Percentiles rank a stretch among this genome's conserved stretches.
Evolutionary conservation across 2,329 filamentous ascomycete genomes (phyloP).

Genomic region (Sporothrix humicola): DNA sequence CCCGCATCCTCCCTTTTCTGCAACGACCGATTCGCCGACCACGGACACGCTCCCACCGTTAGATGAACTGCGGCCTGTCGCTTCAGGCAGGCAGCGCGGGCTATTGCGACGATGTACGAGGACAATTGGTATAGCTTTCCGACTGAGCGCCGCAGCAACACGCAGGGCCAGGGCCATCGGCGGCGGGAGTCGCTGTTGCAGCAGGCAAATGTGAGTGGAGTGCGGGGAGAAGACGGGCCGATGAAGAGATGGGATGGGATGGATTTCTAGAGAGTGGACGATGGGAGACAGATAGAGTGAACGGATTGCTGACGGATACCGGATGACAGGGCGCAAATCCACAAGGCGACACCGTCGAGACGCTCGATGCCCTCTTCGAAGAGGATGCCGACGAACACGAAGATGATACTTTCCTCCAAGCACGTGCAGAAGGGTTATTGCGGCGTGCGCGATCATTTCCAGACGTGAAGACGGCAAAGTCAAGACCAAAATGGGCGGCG

Average conservation of each 20-base stretch:
- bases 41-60: background rate
- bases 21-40: background rate
- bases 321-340: conserved; percentile 59
- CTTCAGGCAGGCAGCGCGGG: background rate
- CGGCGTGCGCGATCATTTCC: conserved; percentile 78
- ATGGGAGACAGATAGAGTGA: background rate
- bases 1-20: background rate
- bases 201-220: conserved; percentile 62
- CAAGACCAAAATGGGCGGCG: conserved; percentile 60
- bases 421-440: conserved; percentile 68
- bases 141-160: conserved; percentile 58
- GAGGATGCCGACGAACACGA: conserved; percentile 57
- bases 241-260: background rate
- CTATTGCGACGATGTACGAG: conserved; percentile 67
- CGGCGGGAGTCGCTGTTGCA: conserved; percentile 73
- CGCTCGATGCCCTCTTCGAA: conserved; percentile 64
- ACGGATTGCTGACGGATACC: background rate
- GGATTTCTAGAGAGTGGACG: background rate
- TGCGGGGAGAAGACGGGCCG: background rate
- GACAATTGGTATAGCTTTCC: conserved; percentile 84
- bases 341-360: conserved; percentile 57
- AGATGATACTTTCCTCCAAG: conserved; percentile 34
- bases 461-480: conserved; percentile 70
- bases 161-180: conserved; percentile 60
- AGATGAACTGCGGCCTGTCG: conserved; percentile 19